Evolutionary conservation across 78 protist species (phyloP), one percentile per base, ranked within the genome.

Genomic region (Cavenderia fasciculata): DNA sequence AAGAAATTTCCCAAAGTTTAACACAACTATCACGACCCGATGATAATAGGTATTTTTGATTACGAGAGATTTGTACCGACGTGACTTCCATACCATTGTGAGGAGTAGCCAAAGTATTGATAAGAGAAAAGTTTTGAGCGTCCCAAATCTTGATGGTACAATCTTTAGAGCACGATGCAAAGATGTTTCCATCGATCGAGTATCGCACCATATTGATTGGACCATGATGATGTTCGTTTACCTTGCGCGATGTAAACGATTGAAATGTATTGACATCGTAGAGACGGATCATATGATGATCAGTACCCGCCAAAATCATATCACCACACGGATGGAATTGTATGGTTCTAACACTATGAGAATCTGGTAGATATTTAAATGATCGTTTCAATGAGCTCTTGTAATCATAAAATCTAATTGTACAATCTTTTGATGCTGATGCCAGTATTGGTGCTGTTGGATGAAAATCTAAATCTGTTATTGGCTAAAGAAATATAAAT

Each of bases 291-390:
- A 87, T 87, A n/a, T 73, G 84, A 23, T 93, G 92, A 6, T 88
- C 86, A 21, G 96, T 88, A 12, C 96, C 96, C 6, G 74, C 94
- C 47, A 93, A 54, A 10, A 94, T 19, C 92, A 78, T 82, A 34
- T 89, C 96, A 44, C 94, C 96, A 36, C 92, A 78, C 23, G 96
- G 96, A 56, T 93, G 96, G 65, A 93, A 86, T 18, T 89, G 61
- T 33, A 93, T 65, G 18, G 87, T 52, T 38, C 96, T 11, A 14
- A 93, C 89, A 16, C 87, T 69, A 46, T 93, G 94, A n/a, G 59
- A 40, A 18, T 93, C 95, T 36, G 92, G 93, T n/a, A 93, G 65
- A 65, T 29, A 87, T 47, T 74, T 74, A 25, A 87, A 89, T 40
- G 87, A 84, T 18, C 94, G 54, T 43, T 89, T 89, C 54, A 93